Evolutionary conservation across 2,329 filamentous ascomycete genomes (phyloP).

Genomic region (Colletotrichum costaricense): DNA sequence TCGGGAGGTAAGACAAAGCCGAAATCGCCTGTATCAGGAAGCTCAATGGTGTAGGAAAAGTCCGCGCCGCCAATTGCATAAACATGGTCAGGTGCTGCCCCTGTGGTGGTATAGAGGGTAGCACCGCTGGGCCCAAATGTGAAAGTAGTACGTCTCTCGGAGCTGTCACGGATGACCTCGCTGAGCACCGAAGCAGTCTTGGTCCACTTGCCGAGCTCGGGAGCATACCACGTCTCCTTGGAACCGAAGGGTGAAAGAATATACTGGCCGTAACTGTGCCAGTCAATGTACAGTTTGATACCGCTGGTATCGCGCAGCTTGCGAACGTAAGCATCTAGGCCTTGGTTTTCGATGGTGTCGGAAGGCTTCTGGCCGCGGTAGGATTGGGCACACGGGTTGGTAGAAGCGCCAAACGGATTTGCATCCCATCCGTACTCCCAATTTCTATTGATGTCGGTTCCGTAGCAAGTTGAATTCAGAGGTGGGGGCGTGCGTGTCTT

Average conservation of each 20-base stretch:
- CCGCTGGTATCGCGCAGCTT: constrained; percentile 46
- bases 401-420: constrained; percentile 55
- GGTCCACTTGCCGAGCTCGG: constrained; percentile 52
- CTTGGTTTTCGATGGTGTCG: constrained; percentile 59
- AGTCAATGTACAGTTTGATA: constrained; percentile 59
- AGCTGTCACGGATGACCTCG: constrained; percentile 47
- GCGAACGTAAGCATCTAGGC: constrained; percentile 49
- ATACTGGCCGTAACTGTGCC: constrained; percentile 58
- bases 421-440: constrained; percentile 62
- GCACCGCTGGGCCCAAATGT: constrained; percentile 50
- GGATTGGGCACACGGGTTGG: constrained; percentile 56
- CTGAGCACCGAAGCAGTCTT: constrained; percentile 46
- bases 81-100: constrained; percentile 43
- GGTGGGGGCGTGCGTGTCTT: constrained; percentile 61
- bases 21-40: constrained; percentile 46
- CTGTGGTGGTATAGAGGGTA: constrained; percentile 50
- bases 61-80: constrained; percentile 44
- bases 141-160: constrained; percentile 48
- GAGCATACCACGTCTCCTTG: constrained; percentile 52
- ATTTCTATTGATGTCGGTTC: constrained; percentile 65
- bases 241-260: constrained; percentile 58
- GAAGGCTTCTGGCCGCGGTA: constrained; percentile 54
- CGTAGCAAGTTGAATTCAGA: constrained; percentile 50
- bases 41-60: constrained; percentile 54
- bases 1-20: constrained; percentile 51